phyloP scores from a whole-genome alignment of 78 protist species.

The Emiliania huxleyi region DNA sequence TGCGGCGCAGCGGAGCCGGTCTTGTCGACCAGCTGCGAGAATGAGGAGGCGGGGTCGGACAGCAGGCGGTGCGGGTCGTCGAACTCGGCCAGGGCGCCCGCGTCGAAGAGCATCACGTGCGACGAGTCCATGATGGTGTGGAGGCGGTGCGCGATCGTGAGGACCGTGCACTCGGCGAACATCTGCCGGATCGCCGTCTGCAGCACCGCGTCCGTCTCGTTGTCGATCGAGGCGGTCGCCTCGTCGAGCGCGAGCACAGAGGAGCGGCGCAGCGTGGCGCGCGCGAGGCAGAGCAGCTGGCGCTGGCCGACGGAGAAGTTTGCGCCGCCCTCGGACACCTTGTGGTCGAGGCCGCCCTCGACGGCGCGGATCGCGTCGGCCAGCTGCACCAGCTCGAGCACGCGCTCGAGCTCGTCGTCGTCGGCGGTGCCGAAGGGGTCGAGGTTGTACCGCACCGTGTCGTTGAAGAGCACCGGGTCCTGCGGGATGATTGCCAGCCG shows the following conservation, averaged over 20 bases:
- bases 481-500: constrained; percentile 89
- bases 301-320: constrained; percentile 90
- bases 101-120: constrained; percentile 65
- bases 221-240: constrained; percentile 87
- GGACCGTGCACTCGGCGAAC: constrained; percentile 34
- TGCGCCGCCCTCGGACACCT: constrained; percentile 55
- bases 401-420: constrained; percentile 70
- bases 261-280: constrained; percentile 74
- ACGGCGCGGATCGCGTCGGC: background rate
- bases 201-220: constrained; percentile 64
- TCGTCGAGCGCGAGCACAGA: constrained; percentile 77
- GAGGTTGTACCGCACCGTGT: constrained; percentile 75
- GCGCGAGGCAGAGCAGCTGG: constrained; percentile 88
- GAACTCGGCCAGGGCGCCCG: constrained; percentile 37
- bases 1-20: background rate
- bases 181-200: constrained; percentile 2
- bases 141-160: constrained; percentile 65
- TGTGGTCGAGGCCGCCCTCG: background rate
- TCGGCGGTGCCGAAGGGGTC: constrained; percentile 76
- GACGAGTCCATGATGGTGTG: constrained; percentile 62
- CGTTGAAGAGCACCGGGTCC: constrained; percentile 85
- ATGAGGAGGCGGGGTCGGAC: background rate
- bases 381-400: constrained; percentile 65
- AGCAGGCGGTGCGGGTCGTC: constrained; percentile 48
- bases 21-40: background rate